Evolutionary conservation across 305 asterid genomes (phyloP).

Genomic region (Rubia peregrina): DNA sequence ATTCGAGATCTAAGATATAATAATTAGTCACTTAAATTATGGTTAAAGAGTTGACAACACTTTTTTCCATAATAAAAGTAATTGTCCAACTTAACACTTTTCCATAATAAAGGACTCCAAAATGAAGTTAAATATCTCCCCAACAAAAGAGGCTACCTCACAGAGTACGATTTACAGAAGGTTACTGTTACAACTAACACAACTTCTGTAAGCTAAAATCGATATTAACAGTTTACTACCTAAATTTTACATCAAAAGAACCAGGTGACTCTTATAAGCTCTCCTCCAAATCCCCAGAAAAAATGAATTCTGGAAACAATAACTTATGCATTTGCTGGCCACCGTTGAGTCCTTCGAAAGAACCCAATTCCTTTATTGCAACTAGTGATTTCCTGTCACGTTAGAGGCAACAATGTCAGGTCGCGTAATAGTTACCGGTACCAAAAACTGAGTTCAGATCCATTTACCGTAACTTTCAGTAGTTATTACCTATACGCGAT

Average conservation of each 20-base stretch:
- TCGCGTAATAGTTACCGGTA: background rate
- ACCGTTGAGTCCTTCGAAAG: conserved; percentile 7
- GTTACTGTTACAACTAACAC: conserved; percentile 17
- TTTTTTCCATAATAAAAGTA: background rate
- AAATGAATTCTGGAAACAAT: conserved; percentile 3
- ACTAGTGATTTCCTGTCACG: conserved; percentile 16
- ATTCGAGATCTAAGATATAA: background rate
- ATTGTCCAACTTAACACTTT: background rate
- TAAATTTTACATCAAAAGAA: conserved; percentile 46
- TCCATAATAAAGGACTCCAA: background rate
- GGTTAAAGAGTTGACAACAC: background rate
- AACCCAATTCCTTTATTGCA: conserved; percentile 11
- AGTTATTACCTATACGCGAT: too few species aligned
- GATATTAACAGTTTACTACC: conserved; percentile 54
- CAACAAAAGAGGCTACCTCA: background rate
- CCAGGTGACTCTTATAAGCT: conserved; percentile 17
- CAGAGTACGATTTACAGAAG: background rate
- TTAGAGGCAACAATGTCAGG: background rate
- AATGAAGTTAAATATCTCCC: background rate
- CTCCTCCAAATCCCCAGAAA: conserved; percentile 27
- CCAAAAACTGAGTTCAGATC: background rate
- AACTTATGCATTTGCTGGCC: conserved; percentile 8
- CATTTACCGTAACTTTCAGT: background rate
- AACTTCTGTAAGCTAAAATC: conserved; percentile 38
- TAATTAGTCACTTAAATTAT: background rate